Conservation (phyloP, 164 flowering plant species). For the Vitis labrusca region DNA sequence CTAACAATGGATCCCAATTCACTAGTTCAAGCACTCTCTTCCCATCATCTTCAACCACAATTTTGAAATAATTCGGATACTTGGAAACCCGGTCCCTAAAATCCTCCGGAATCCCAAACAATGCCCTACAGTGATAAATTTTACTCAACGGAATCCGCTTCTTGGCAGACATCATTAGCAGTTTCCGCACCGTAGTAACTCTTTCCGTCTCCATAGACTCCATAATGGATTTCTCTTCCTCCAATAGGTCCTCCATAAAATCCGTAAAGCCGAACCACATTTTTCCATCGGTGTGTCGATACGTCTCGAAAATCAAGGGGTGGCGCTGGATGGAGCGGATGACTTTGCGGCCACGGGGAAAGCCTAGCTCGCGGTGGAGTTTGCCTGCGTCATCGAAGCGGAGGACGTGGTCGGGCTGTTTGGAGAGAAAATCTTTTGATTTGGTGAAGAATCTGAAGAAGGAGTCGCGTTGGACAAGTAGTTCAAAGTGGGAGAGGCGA, state of each 20-base stretch:
- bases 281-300: conserved; percentile 69
- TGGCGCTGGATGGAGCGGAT: conserved; percentile 47
- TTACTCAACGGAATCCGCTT: conserved; percentile 74
- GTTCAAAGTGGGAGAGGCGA: conserved; percentile 50
- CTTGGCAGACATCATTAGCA: conserved; percentile 84
- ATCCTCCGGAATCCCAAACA: conserved; percentile 91
- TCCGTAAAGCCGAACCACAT: conserved; percentile 83
- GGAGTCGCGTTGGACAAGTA: conserved; percentile 53
- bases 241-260: conserved; percentile 60
- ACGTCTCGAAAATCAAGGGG: conserved; percentile 54
- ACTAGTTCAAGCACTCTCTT: conserved; percentile 68
- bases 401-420: conserved; percentile 63
- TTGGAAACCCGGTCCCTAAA: conserved; percentile 73
- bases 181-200: conserved; percentile 62
- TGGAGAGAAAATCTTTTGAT: conserved; percentile 58
- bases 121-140: conserved; percentile 62
- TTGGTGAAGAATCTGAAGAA: conserved; percentile 55
- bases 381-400: conserved; percentile 78
- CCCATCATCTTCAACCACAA: conserved; percentile 64
- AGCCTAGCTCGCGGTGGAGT: conserved; percentile 73
- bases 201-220: conserved; percentile 64
- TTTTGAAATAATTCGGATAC: conserved; percentile 64
- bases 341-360: conserved; percentile 84
- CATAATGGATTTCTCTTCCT: conserved; percentile 45
- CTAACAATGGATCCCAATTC: conserved; percentile 75